Evolutionary conservation across 257 asterid species (phyloP), one percentile per base, ranked within the genome.

Genomic region (Lycium barbarum): DNA sequence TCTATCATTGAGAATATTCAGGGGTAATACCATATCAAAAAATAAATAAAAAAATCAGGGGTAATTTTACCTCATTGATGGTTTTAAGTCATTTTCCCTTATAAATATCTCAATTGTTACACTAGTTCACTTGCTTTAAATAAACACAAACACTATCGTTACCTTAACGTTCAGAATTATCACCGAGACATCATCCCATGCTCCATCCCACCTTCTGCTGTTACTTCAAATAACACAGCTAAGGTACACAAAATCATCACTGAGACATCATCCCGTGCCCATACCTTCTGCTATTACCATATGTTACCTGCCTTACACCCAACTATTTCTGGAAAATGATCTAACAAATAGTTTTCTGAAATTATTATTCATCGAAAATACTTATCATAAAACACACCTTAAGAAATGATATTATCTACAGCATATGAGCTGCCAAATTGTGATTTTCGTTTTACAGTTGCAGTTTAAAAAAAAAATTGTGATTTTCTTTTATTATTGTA

Each of bases 221-320:
- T 71, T 73, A 43, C n/a, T 45, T 73, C 59, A 73, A 45, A 74
- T 74, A 49, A 12, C 38, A 74, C 20, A 10, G 61, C 38, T 5
- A 5, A 5, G 3, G 61, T 73, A 47, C 59, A 73, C 40, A 47
- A 72, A 20, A 47, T 12, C 35, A 47, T 73, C 81, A 20, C 61
- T 49, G 58, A 12, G 43, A 73, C 20, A 73, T 47, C 61, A 45
- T 9, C 58, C 14, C 58, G 6, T 73, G 40, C 81, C 61, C 43
- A 20, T 74, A 6, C 6, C 59, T 47, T 74, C 81, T 47, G 81
- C 61, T 74, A 74, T 74, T 47, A 74, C 81, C 61, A 74, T 74
- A 20, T 20, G 81, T 26, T 47, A 20, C 81, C 59, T 45, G 49
- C 81, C 49, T 47, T 22, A 49, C 55, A 22, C 81, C 61, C 45